Evolutionary conservation across 441 rosid genomes (phyloP), one percentile per base, ranked within the genome.

Genomic region (Mallotus japonicus): DNA sequence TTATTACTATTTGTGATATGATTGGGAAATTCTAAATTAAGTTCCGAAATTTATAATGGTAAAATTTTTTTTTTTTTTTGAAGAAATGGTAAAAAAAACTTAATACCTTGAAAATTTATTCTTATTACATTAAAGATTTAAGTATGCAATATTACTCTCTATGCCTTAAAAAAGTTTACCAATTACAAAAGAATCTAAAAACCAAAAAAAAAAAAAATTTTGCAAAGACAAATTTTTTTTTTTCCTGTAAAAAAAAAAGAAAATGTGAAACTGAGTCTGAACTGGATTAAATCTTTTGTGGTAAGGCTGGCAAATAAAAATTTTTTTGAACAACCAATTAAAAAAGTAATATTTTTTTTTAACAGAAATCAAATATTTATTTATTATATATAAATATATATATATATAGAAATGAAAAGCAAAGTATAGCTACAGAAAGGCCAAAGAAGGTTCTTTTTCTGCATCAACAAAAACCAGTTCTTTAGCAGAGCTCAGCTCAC

Each of bases 401-500:
- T 37, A 37, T 37, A 37, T 37, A 37, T 37, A 0, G 22, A 55
- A 67, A 49, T 65, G 51, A 69, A 70, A 19, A 54, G 76, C 75
- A 65, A 37, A 72, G 81, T 53, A 50, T 50, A 32, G 76, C 81
- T 56, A 77, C 73, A 83, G 87, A 81, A 72, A 73, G 81, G 83
- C 78, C 84, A 77, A 76, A 75, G 85, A 84, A 85, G 77, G 77
- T 78, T 84, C 83, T 77, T 79, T 59, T 79, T 75, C 59, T 75
- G 72, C 81, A 75, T 74, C 68, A 83, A 79, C 79, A 84, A 81
- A 74, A 77, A 70, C 84, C 79, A 77, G 71, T 78, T 66, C 80
- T 77, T 37, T 71, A 46, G 66, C 75, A 61, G 69, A 60, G 24
- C 72, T 44, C 16, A 61, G 65, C 53, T 34, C 10, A 2, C 60